Evolutionary conservation across 140 eudicot species (phyloP), one percentile per base, ranked within the genome.

Genomic region (Senecio squalidus): DNA sequence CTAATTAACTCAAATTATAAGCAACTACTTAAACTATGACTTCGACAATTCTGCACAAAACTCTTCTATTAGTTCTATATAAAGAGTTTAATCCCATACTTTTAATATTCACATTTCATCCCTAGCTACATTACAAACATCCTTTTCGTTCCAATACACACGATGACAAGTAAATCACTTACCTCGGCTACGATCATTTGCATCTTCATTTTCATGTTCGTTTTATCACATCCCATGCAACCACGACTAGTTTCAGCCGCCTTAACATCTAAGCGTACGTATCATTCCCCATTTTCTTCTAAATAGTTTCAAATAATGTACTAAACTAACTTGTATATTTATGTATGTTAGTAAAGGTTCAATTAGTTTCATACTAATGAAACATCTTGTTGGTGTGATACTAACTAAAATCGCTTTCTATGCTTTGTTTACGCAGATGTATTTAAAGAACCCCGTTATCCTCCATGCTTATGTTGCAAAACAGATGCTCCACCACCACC

Each of bases 401-500:
- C n/a, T 45, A 45, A 15, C 1, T 6, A 11, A 45, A 14, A 1
- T 20, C 22, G 5, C 7, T 47, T 54, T 24, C 17, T 25, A 10
- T 3, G 3, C 44, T 55, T 55, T 55, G 55, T 43, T 43, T 27
- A 66, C 29, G 56, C 64, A 66, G 72, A 66, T 5, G 7, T 66
- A 24, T 54, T 39, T 54, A 63, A 66, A 24, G 14, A 55, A 20
- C 72, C 52, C 4, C 36, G 27, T 14, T 29, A 67, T 43, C 57
- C 72, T 1, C 64, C 72, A 21, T 67, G 72, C 55, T 31, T 67
- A 4, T 67, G 72, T 2, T 67, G 72, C 43, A 64, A 55, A 31
- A 29, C 72, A 31, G 16, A 67, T 0, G 72, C 72, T 2, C 64
- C 72, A 8, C 72, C 72, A 4, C 72, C 72, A 2, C 57, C 72